A percentile compares a stretch with the other conserved stretches of the same genome.
phyloP scores from a whole-genome alignment of 192 early-diverging fungal species.

The Funneliformis mosseae region DNA sequence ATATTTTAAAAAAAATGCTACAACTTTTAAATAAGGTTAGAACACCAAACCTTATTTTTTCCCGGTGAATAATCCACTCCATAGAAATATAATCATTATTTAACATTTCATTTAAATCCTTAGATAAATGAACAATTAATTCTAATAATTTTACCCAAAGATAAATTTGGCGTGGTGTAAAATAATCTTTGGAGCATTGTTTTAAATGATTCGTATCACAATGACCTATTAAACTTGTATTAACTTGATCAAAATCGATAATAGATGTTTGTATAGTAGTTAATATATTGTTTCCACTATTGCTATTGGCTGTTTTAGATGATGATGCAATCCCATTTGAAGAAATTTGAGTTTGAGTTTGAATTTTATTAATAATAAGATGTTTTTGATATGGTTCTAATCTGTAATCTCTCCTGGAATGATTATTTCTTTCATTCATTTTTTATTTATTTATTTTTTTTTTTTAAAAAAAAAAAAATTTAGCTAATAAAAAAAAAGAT shows the following conservation, averaged over 20 bases:
- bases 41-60: neutral
- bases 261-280: neutral
- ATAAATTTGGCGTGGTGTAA: conserved; percentile 20
- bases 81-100: conserved; percentile 9
- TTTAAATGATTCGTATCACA: neutral
- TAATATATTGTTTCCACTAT: neutral
- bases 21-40: neutral
- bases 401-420: neutral
- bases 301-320: neutral
- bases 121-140: neutral
- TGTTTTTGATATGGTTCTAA: neutral
- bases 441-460: too few relatives aligned
- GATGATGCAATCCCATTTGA: neutral
- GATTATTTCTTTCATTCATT: neutral
- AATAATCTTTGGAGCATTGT: neutral
- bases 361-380: neutral
- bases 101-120: neutral
- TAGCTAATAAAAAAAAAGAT: neutral
- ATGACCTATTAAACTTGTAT: neutral
- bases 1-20: neutral
- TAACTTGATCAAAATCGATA: neutral
- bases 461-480: neutral
- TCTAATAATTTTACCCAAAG: conserved; percentile 19
- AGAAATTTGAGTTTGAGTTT: neutral
- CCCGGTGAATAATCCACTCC: conserved; percentile 12